These are phyloP conservation scores for Solanum bulbocastanum DNA, from an alignment of 257 asterid genomes.

Conservation along the genomic window DNA sequence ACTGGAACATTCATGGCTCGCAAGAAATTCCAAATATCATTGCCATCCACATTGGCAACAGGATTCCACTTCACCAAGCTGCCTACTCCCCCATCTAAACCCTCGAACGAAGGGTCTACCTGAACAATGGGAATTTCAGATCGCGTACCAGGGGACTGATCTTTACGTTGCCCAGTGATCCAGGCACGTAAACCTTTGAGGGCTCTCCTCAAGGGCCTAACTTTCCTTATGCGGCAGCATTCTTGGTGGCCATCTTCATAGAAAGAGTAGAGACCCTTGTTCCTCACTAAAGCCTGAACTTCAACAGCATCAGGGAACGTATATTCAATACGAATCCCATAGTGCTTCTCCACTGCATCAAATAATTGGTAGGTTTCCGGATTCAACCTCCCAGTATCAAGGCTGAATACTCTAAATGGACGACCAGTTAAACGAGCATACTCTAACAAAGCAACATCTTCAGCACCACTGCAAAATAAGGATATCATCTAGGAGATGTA, in stretches of 20 bases:
- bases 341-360: slow-evolving; percentile 67
- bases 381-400: slow-evolving; percentile 78
- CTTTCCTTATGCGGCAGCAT: slow-evolving; percentile 83
- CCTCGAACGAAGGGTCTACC: slow-evolving; percentile 72
- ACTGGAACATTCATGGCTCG: slow-evolving; percentile 70
- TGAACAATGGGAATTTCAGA: slow-evolving; percentile 73
- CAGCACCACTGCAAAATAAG: slow-evolving; percentile 59
- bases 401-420: slow-evolving; percentile 70
- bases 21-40: slow-evolving; percentile 59
- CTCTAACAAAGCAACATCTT: slow-evolving; percentile 73
- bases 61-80: slow-evolving; percentile 93
- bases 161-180: slow-evolving; percentile 86
- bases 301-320: slow-evolving; percentile 76
- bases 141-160: slow-evolving; percentile 80
- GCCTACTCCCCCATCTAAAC: slow-evolving; percentile 64
- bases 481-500: neutral
- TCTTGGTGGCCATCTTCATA: slow-evolving; percentile 87
- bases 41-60: slow-evolving; percentile 58
- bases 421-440: slow-evolving; percentile 69
- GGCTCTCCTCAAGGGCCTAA: slow-evolving; percentile 60
- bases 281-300: slow-evolving; percentile 70
- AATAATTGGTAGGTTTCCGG: slow-evolving; percentile 64
- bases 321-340: slow-evolving; percentile 63
- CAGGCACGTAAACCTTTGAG: slow-evolving; percentile 76
- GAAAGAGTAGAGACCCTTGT: slow-evolving; percentile 79